A percentile compares a stretch with the other conserved stretches of the same genome.
Evolutionary conservation across 306 rosid species (phyloP).

Genomic region (Pueraria montana): DNA sequence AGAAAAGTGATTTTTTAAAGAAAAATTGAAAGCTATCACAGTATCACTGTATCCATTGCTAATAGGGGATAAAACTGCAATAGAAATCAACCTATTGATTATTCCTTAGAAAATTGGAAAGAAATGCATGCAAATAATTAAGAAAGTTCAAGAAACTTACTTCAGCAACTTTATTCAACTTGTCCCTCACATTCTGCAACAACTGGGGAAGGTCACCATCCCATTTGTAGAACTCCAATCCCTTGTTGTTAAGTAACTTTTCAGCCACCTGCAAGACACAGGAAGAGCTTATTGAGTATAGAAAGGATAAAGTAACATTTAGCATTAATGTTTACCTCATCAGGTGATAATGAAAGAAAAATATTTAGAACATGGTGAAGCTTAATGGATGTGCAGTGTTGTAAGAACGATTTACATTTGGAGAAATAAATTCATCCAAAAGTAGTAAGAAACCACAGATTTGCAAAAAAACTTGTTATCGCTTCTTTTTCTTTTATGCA

Average conservation of each 20-base stretch:
- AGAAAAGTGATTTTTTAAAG: too few relatives aligned
- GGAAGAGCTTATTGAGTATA: constrained; percentile 4
- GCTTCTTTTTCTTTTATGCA: neutral
- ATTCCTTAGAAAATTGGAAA: constrained; percentile 7
- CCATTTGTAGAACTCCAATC: constrained; percentile 94
- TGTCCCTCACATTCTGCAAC: constrained; percentile 91
- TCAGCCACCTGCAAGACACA: constrained; percentile 50
- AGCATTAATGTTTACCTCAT: constrained; percentile 20
- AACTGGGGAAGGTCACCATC: constrained; percentile 82
- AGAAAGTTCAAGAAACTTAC: constrained; percentile 54
- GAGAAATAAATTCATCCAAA: neutral
- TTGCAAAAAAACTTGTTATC: neutral
- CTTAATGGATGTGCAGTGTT: constrained; percentile 5
- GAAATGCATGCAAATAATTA: constrained; percentile 9
- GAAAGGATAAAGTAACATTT: constrained; percentile 16
- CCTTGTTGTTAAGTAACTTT: constrained; percentile 75
- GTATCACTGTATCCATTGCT: neutral
- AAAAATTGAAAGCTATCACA: constrained; percentile 13
- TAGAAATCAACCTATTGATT: constrained; percentile 12
- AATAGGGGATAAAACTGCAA: neutral
- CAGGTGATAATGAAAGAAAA: neutral
- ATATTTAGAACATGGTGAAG: constrained; percentile 4
- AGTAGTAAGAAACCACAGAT: neutral
- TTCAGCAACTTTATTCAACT: constrained; percentile 88
- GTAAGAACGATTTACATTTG: neutral